phyloP scores from a whole-genome alignment of 2,329 filamentous ascomycete species.

The Dendryphion nanum region DNA sequence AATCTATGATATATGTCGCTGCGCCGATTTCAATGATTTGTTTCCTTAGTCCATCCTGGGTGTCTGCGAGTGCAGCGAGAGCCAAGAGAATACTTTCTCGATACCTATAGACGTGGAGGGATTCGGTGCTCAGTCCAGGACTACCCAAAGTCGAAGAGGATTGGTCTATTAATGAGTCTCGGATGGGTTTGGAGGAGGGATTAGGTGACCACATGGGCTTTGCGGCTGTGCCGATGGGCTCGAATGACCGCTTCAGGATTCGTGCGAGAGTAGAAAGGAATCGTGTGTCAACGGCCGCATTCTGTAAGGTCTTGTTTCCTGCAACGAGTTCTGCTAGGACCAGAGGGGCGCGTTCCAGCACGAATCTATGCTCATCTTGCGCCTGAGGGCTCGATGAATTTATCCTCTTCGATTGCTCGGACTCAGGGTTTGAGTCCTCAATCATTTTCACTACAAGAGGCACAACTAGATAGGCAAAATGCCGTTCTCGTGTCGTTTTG shows the following conservation, averaged over 20 bases:
- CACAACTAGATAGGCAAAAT: slow-evolving; percentile 46
- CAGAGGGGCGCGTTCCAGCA: slow-evolving; percentile 61
- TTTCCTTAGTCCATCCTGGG: slow-evolving; percentile 82
- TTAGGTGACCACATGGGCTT: slow-evolving; percentile 56
- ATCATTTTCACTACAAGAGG: slow-evolving; percentile 51
- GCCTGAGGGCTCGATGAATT: slow-evolving; percentile 47
- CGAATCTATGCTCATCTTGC: slow-evolving; percentile 26
- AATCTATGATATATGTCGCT: slow-evolving; percentile 79
- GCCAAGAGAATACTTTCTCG: slow-evolving; percentile 76
- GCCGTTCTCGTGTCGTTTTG: slow-evolving; percentile 39
- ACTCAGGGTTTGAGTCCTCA: slow-evolving; percentile 32
- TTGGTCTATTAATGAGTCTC: slow-evolving; percentile 26
- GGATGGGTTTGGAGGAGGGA: slow-evolving; percentile 20
- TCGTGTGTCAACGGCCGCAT: slow-evolving; percentile 71
- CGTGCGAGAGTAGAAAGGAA: slow-evolving; percentile 62
- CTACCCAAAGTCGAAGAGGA: slow-evolving; percentile 33
- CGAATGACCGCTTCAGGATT: slow-evolving; percentile 66
- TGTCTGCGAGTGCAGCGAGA: slow-evolving; percentile 75
- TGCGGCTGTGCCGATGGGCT: slow-evolving; percentile 51
- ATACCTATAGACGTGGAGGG: slow-evolving; percentile 69
- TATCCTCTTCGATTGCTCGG: slow-evolving; percentile 23
- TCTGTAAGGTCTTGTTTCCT: slow-evolving; percentile 77
- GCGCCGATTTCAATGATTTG: slow-evolving; percentile 78
- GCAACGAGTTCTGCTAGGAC: slow-evolving; percentile 76
- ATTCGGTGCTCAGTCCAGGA: slow-evolving; percentile 45